Evolutionary conservation across 176 grass and related monocot genomes (phyloP).

Genomic region (Bromus sterilis): DNA sequence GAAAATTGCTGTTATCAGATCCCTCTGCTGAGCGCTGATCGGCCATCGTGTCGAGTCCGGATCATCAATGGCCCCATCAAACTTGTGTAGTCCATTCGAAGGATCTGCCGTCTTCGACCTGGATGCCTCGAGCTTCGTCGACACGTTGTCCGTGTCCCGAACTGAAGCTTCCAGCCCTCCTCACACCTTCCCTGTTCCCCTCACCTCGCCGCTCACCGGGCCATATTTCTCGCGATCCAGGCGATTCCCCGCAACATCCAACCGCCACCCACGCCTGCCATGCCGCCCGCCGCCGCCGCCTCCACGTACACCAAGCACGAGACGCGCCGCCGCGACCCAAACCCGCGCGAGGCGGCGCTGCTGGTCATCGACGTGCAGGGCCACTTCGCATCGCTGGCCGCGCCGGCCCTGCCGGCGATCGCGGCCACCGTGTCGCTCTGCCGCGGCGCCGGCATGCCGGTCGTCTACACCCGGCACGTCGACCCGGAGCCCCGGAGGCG

Average conservation of each 20-base stretch:
- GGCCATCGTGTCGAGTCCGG: neutral
- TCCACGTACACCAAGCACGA: conserved; percentile 37
- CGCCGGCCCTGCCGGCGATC: conserved; percentile 34
- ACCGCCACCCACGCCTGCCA: neutral
- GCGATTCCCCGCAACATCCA: neutral
- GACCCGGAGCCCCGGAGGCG: conserved; percentile 17
- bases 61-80: neutral
- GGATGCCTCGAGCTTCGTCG: neutral
- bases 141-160: neutral
- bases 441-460: conserved; percentile 29
- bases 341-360: conserved; percentile 33
- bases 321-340: conserved; percentile 42
- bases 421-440: conserved; percentile 40
- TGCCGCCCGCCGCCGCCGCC: neutral
- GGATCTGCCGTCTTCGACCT: neutral
- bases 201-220: neutral
- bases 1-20: no score
- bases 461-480: conserved; percentile 62
- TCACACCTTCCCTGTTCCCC: no score
- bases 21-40: no score
- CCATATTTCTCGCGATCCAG: neutral
- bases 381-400: conserved; percentile 44
- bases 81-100: neutral
- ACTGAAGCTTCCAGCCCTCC: neutral
- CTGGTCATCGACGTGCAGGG: conserved; percentile 71